Evolutionary conservation across 1,284 basidiomycete genomes (phyloP), one percentile per base, ranked within the genome.

Genomic region (Boletus semigastroideus): DNA sequence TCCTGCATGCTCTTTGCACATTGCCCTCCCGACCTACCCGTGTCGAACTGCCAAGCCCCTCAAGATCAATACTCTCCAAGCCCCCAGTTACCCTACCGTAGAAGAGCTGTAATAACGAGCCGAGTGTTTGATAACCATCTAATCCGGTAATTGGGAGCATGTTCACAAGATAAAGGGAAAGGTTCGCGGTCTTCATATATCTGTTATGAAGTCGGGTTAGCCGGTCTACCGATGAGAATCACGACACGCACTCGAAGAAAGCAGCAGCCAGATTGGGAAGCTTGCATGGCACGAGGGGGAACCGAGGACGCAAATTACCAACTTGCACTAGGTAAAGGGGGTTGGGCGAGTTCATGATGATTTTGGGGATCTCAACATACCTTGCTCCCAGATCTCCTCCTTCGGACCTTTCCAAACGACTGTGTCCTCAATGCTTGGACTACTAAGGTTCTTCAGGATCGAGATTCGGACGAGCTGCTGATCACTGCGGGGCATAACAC

Each of bases 101-200:
- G 9, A 56, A 44, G 7, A 66, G 44, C 42, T 77, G 73, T 14
- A 84, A 59, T 5, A 78, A 46, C 9, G 71, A 64, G 11, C 59
- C 60, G 4, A 85, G 69, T 20, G 82, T 66, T 56, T 83, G 77
- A 9, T 71, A 66, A 27, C 88, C 87, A 51, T 91, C 88, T 27
- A 91, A 72, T 43, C 72, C 68, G 2, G 78, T 76, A 19, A 90
- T 65, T 0, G 88, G 87, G 11, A 90, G 72, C 22, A 87, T 76
- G 65, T 91, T 91, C 68, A 90, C 80, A 54, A 89, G 68, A 64
- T 78, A 90, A 1, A 90, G 73, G 2, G 87, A 89, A 22, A 89
- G 66, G 19, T 80, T 83, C 0, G 85, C 74, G 60, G 78, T 77
- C 34, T 74, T 69, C 49, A 86, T 65, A 57, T 90, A 90, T 51